Base-by-base conservation (phyloP, 257 asterid genomes). In the Scutellaria galericulata region DNA sequence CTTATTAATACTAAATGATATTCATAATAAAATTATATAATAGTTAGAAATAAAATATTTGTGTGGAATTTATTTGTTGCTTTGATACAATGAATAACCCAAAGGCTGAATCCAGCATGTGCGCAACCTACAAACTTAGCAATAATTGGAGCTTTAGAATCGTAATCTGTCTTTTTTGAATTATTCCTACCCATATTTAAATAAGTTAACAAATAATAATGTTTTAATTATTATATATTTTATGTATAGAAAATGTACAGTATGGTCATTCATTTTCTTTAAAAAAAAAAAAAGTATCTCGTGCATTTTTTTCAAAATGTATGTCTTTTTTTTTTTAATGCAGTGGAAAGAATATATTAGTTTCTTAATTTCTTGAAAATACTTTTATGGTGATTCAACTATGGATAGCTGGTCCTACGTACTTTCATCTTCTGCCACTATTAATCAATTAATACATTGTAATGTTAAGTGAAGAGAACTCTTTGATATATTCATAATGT, bases 51-150 rank as follows among this genome's bases (percentile, higher is more conserved):
- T 70, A 47, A 46, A 66, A 18, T 41, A 66, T 72, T 58, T 50
- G 0, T 58, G 18, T 41, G 4, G 55, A 13, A 51, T 18, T 62
- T 55, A 40, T 66, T 54, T 10, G 60, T 40, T 22, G 75, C 20
- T 75, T 72, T 68, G 71, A 50, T 76, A 60, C 81, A 76, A 37
- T 76, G 79, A 66, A 76, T 76, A 59, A 66, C 67, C 59, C 2
- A 76, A 66, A 45, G 50, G 39, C 13, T 56, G 79, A 76, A 71
- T 72, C 67, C 60, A 44, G 41, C 79, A 80, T 80, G 78, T 76
- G 81, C 78, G 18, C 10, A 60, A 57, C 37, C 22, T 31, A 47
- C 62, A 52, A 73, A 64, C 37, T 48, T 41, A 27, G 12, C 50
- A 61, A 73, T 54, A 62, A 62, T 73, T 68, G 62, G 60, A 20